These are phyloP conservation scores for Aspergillus homomorphus DNA, from an alignment of 495 filamentous ascomycete genomes.

Conservation along the genomic window DNA sequence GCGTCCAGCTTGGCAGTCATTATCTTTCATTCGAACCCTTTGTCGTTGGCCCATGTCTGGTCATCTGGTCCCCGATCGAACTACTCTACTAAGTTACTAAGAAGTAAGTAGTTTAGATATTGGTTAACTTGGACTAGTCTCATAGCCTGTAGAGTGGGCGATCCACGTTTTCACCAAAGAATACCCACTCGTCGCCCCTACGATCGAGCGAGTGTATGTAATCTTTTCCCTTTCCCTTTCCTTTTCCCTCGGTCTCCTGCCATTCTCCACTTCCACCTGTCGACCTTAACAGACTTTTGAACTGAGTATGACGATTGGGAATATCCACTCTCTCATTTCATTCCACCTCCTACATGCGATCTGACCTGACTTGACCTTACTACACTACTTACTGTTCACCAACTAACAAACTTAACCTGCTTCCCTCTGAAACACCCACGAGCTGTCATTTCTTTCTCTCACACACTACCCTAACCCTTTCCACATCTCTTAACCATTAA, in stretches of 20 bases:
- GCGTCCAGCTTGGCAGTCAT: background rate
- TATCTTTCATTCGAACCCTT: background rate
- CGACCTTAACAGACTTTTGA: background rate
- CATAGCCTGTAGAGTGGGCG: constrained; percentile 15
- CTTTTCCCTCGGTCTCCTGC: background rate
- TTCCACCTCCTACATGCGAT: background rate
- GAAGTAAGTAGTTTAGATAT: background rate
- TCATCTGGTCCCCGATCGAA: background rate
- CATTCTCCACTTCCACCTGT: constrained; percentile 30
- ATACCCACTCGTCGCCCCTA: constrained; percentile 11
- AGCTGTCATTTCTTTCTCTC: background rate
- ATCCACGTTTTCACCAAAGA: constrained; percentile 17
- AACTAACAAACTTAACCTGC: background rate
- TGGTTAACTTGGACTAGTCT: constrained; percentile 1
- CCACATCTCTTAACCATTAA: background rate
- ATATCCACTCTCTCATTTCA: constrained; percentile 9
- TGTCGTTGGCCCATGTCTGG: background rate
- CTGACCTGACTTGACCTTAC: background rate
- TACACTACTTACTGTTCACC: background rate
- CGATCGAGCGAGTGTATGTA: constrained; percentile 14
- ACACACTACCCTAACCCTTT: no score
- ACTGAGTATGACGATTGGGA: constrained; percentile 15
- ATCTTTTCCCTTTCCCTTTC: constrained; percentile 19
- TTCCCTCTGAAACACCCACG: background rate
- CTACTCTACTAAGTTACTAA: background rate